Conservation (phyloP, 2,329 filamentous ascomycete species). For the Curvularia eragrostidis region DNA sequence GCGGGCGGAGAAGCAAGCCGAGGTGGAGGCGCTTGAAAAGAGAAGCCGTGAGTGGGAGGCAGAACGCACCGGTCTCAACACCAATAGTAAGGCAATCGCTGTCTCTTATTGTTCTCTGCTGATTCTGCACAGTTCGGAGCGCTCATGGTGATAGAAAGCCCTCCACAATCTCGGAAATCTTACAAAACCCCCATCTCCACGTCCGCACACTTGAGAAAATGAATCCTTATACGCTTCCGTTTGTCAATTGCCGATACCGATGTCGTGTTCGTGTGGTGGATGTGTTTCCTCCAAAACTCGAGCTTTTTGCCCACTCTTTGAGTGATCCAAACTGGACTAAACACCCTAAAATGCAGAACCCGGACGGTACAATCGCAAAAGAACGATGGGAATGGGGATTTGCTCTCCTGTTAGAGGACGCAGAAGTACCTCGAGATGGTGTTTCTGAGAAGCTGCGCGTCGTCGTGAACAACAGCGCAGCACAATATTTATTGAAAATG, state of each 20-base stretch:
- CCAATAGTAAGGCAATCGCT: slow-evolving; percentile 48
- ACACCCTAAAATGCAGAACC: slow-evolving; percentile 48
- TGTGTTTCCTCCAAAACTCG: slow-evolving; percentile 73
- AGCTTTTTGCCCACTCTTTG: slow-evolving; percentile 69
- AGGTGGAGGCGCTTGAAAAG: slow-evolving; percentile 34
- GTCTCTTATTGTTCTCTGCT: slow-evolving; percentile 2
- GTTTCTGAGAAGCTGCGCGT: slow-evolving; percentile 63
- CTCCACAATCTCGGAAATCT: slow-evolving; percentile 54
- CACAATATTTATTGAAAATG: slow-evolving; percentile 63
- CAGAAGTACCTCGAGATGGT: slow-evolving; percentile 44
- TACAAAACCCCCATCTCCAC: slow-evolving; percentile 55
- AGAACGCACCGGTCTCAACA: slow-evolving; percentile 42
- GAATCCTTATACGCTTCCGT: slow-evolving; percentile 65
- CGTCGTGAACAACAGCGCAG: slow-evolving; percentile 65
- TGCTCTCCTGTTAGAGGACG: slow-evolving; percentile 77
- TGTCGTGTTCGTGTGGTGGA: slow-evolving; percentile 79
- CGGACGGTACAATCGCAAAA: slow-evolving; percentile 44
- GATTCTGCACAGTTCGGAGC: slow-evolving; percentile 55
- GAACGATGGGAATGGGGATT: slow-evolving; percentile 85
- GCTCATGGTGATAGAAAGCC: slow-evolving; percentile 48
- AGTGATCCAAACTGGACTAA: slow-evolving; percentile 41
- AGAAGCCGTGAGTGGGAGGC: slow-evolving; percentile 23
- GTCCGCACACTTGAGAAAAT: slow-evolving; percentile 36
- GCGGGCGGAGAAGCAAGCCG: slow-evolving; percentile 44
- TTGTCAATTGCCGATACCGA: slow-evolving; percentile 75